Evolutionary conservation across 176 grass and related monocot genomes (phyloP).

Genomic region (Neostapfia colusana): DNA sequence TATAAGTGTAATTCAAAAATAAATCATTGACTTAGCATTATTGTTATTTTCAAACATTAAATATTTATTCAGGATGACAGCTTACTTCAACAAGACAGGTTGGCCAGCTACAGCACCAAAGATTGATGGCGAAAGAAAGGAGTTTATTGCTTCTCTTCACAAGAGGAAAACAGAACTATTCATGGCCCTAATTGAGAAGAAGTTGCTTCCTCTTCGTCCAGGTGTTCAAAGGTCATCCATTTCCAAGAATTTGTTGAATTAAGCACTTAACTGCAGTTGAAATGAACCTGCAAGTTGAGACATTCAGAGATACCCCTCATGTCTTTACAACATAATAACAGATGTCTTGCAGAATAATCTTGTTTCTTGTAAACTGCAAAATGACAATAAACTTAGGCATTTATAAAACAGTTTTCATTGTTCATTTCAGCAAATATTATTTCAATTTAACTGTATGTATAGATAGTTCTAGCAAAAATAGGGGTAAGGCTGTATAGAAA

Average conservation of each 20-base stretch:
- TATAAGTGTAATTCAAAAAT: no score
- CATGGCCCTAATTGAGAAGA: slow-evolving; percentile 95
- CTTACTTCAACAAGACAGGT: slow-evolving; percentile 86
- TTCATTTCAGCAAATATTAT: background rate
- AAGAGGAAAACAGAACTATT: slow-evolving; percentile 96
- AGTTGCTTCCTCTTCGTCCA: slow-evolving; percentile 89
- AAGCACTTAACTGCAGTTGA: slow-evolving; percentile 39
- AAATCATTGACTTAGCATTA: background rate
- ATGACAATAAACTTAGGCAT: background rate
- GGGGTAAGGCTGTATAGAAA: no score
- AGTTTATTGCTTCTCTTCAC: slow-evolving; percentile 89
- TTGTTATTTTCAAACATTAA: background rate
- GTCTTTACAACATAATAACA: background rate
- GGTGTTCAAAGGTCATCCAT: slow-evolving; percentile 82
- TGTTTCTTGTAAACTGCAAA: background rate
- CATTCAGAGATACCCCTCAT: background rate
- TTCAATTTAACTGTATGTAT: background rate
- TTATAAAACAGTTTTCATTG: background rate
- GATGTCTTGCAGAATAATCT: background rate
- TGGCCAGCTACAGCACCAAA: slow-evolving; percentile 83
- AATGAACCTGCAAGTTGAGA: slow-evolving; percentile 1
- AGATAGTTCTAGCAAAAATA: background rate
- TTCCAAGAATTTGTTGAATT: slow-evolving; percentile 39
- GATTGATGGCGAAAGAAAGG: slow-evolving; percentile 75
- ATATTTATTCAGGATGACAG: slow-evolving; percentile 70